phyloP scores from a whole-genome alignment of 2,329 filamentous ascomycete species.

The Phialophora tarda region DNA sequence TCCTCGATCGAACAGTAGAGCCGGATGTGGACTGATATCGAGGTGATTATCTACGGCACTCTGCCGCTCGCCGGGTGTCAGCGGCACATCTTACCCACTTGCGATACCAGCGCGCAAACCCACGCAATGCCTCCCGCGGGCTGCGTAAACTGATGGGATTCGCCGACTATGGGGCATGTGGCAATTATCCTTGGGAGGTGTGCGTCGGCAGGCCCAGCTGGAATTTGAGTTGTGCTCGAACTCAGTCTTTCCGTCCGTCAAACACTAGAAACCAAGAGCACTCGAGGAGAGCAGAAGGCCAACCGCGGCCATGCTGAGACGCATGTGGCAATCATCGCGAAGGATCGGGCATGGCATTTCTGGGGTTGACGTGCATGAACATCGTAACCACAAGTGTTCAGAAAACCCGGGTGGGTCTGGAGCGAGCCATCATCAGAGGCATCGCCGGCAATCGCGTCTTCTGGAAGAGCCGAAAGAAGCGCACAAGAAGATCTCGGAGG shows the following conservation, averaged over 20 bases:
- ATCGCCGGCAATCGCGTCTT: constrained; percentile 9
- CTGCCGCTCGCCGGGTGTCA: not conserved
- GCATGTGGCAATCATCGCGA: constrained; percentile 9
- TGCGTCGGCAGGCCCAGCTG: not conserved
- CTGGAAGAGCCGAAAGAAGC: constrained; percentile 15
- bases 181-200: not conserved
- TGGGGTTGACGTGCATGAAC: constrained; percentile 13
- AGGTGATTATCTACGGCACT: not conserved
- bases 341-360: constrained; percentile 9
- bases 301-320: not conserved
- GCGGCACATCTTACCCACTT: not conserved
- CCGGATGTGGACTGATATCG: not conserved
- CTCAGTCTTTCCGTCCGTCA: not conserved
- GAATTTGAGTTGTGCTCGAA: not conserved
- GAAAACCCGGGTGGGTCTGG: not conserved
- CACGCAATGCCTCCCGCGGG: not conserved
- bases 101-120: not conserved
- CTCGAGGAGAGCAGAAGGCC: not conserved
- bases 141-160: not conserved
- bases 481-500: constrained; percentile 4
- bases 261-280: not conserved
- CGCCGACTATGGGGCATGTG: not conserved
- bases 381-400: not conserved
- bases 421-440: constrained; percentile 7
- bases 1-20: not conserved